Conservation (phyloP, 345 rosid species). For the Kandelia obovata region DNA sequence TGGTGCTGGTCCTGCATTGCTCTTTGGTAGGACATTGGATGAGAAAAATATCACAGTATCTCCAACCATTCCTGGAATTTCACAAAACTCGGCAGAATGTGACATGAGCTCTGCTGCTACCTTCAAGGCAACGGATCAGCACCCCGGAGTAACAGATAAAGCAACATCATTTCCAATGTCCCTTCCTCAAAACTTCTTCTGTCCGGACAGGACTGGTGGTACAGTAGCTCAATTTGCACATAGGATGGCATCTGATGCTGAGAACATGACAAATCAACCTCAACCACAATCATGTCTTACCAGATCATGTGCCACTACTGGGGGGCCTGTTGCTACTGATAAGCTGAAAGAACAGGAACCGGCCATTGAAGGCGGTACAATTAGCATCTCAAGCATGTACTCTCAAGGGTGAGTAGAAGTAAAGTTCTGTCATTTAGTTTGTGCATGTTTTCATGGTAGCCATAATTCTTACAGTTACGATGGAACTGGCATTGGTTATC, state of each 20-base stretch:
- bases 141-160: slow-evolving; percentile 32
- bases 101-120: slow-evolving; percentile 30
- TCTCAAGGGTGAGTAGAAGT: slow-evolving; percentile 66
- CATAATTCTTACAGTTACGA: too few species aligned
- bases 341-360: slow-evolving; percentile 51
- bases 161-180: slow-evolving; percentile 52
- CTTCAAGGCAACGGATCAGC: slow-evolving; percentile 44
- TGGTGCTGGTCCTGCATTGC: slow-evolving; percentile 37
- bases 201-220: slow-evolving; percentile 36
- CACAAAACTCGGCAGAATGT: slow-evolving; percentile 40
- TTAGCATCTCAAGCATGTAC: slow-evolving; percentile 77
- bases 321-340: slow-evolving; percentile 33
- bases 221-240: slow-evolving; percentile 36
- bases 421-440: not conserved
- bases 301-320: slow-evolving; percentile 32
- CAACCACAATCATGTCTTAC: slow-evolving; percentile 30
- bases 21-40: slow-evolving; percentile 49
- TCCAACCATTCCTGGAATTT: slow-evolving; percentile 37
- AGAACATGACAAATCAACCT: slow-evolving; percentile 33
- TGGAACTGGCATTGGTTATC: too few species aligned
- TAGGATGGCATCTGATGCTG: slow-evolving; percentile 34
- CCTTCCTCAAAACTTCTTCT: slow-evolving; percentile 48
- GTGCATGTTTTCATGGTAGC: too few species aligned
- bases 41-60: slow-evolving; percentile 45
- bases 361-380: slow-evolving; percentile 63